These are phyloP conservation scores for Amphichorda felina DNA, from an alignment of 2,329 filamentous ascomycete species.

Conservation along the genomic window DNA sequence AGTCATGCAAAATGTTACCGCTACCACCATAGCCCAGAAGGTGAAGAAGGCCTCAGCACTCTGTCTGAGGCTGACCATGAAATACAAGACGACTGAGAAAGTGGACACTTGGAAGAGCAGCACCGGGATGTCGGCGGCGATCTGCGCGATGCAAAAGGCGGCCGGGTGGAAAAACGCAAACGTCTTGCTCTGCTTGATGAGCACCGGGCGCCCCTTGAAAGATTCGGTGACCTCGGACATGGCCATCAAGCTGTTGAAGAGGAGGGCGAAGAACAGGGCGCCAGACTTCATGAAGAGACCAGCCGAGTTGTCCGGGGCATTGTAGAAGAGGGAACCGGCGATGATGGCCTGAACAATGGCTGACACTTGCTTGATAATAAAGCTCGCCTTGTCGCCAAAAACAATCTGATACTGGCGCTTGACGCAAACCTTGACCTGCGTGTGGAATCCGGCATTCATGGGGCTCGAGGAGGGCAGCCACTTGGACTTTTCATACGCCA, in stretches of 20 bases:
- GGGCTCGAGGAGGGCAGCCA: conserved; percentile 40
- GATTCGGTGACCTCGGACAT: conserved; percentile 57
- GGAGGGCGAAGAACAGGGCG: conserved; percentile 50
- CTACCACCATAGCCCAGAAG: conserved; percentile 41
- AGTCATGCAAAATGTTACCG: conserved; percentile 44
- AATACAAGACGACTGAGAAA: conserved; percentile 49
- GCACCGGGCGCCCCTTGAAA: conserved; percentile 45
- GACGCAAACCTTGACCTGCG: conserved; percentile 45
- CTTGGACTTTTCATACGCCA: conserved; percentile 35
- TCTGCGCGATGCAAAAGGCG: conserved; percentile 45
- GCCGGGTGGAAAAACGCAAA: conserved; percentile 48
- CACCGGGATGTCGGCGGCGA: conserved; percentile 42
- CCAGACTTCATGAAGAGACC: conserved; percentile 55
- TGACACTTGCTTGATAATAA: conserved; percentile 48
- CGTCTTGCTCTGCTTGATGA: conserved; percentile 48
- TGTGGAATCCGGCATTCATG: conserved; percentile 39
- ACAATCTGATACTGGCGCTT: conserved; percentile 53
- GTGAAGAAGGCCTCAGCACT: conserved; percentile 47
- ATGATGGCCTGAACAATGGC: conserved; percentile 50
- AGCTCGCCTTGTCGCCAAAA: conserved; percentile 51
- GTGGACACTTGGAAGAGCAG: conserved; percentile 49
- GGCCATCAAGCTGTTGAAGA: conserved; percentile 49
- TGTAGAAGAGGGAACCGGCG: conserved; percentile 56
- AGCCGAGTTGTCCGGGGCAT: conserved; percentile 40
- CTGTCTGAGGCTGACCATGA: conserved; percentile 45